Evolutionary conservation across 768 basidiomycete genomes (phyloP), one percentile per base, ranked within the genome.

Genomic region (Lactarius hatsudake): DNA sequence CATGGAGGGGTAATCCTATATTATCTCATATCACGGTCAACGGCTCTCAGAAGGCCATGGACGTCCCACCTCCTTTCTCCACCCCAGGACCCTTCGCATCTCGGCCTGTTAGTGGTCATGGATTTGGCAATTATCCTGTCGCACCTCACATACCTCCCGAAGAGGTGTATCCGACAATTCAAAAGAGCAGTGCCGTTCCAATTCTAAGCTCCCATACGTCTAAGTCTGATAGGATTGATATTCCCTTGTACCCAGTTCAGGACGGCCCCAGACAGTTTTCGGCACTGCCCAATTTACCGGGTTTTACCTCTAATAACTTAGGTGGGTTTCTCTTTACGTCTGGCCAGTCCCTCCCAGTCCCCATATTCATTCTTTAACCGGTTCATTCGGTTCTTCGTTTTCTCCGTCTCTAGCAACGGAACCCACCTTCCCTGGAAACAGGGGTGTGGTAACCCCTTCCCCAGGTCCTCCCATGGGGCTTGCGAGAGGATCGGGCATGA

Each of bases 301-400:
- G 32, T 18, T 12, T 53, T 51, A 18, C 45, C 8, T 28, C 26
- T 12, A 26, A 38, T 36, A 26, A 45, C 42, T 34, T 15, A 34
- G 42, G 53, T 61, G 18, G 34, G 30, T 8, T 42, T 26, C 32
- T 61, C 36, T 36, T 43, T 36, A 36, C 23, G 10, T 7, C 32
- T 36, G 10, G 10, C 57, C 76, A 69, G 28, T 74, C 78, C 32
- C 72, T 83, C 40, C 83, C 84, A 74, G 84, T 83, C 69, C 82
- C 40, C 83, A 84, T 74, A 83, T 84, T 70, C 83, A 85, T 72
- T 83, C 82, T 2, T 83, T 83, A 2, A 77, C 78, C 36, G 83
- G 85, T n/a, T n/a, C n/a, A n/a, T n/a, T n/a, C 73, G 83, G 84
- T 68, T 82, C 82, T 43, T 75, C 77, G 59, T 63, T 72, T 43